phyloP scores from a whole-genome alignment of 1,284 basidiomycete species.

The Cutaneotrichosporon cutaneum region DNA sequence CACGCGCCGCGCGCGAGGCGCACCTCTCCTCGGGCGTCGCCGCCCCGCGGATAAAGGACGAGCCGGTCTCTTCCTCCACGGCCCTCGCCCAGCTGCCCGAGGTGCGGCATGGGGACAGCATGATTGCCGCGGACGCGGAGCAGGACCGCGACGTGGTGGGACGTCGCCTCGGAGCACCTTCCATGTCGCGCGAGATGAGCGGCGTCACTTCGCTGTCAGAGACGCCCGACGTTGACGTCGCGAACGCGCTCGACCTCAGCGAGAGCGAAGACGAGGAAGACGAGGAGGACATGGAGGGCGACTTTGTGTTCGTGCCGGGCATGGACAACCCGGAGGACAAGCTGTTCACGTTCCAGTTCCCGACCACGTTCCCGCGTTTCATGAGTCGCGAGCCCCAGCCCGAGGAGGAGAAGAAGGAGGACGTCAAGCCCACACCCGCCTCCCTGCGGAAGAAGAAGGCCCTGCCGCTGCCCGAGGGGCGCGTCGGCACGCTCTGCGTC shows the following conservation, averaged over 20 bases:
- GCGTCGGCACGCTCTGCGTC: constrained; percentile 77
- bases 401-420: constrained; percentile 19
- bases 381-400: constrained; percentile 29
- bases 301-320: constrained; percentile 61
- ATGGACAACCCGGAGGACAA: constrained; percentile 60
- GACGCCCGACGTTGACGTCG: constrained; percentile 57
- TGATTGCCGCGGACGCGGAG: constrained; percentile 40
- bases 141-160: constrained; percentile 45
- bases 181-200: constrained; percentile 34
- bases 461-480: constrained; percentile 63
- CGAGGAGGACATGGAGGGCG: constrained; percentile 76
- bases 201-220: constrained; percentile 47
- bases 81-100: background rate
- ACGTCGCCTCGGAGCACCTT: constrained; percentile 16
- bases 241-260: constrained; percentile 73
- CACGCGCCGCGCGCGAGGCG: constrained; percentile 20
- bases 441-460: constrained; percentile 36
- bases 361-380: constrained; percentile 80
- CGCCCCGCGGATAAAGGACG: constrained; percentile 38
- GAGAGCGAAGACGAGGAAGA: constrained; percentile 85
- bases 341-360: constrained; percentile 91
- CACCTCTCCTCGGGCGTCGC: constrained; percentile 8
- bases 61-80: constrained; percentile 35
- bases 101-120: constrained; percentile 38
- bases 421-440: constrained; percentile 35